Base-by-base conservation (phyloP, 257 asterid species). In the Jacaranda copaia region DNA sequence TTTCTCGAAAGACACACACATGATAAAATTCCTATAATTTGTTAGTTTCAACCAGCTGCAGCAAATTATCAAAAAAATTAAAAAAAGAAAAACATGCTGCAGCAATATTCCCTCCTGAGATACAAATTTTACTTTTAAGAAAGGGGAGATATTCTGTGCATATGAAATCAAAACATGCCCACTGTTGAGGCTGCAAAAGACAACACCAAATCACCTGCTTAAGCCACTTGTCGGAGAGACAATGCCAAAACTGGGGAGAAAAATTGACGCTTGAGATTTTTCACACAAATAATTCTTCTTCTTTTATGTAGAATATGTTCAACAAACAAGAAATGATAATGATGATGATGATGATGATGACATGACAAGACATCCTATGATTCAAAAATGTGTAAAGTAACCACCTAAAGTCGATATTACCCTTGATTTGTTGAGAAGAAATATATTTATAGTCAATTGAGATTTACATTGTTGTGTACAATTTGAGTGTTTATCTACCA, bases 71-170 rank as follows among this genome's bases (percentile, higher is more conserved):
- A 25, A 1, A 25, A 25, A 25, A 25, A 25, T 0, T 0, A 25
- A 25, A 25, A 25, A 25, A 25, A 25, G 32, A 25, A 25, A 25
- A 25, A 2, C 32, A 1, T 2, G 32, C 32, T 25, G 43, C 58
- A 61, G 48, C 46, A 9, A 39, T 75, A 76, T 74, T 84, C 81
- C 46, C 49, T 62, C 72, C 72, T 46, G 80, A 71, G 64, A 57
- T 65, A 59, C 70, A 60, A 51, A 63, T 76, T 75, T 75, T 59
- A 67, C 83, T 86, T 83, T 82, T 69, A 14, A 69, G 81, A 66
- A 25, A 64, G 25, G 43, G 63, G 16, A 60, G 64, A 68, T 73
- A 72, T 60, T 66, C 19, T 42, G 25, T 75, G 85, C 74, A 12
- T 40, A 64, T 71, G 46, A 75, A 58, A 71, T 73, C 80, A 71